Percentiles rank a stretch among this genome's conserved stretches.
Conservation (phyloP, 371 early-diverging fungal species). For the Mucor piriformis region DNA sequence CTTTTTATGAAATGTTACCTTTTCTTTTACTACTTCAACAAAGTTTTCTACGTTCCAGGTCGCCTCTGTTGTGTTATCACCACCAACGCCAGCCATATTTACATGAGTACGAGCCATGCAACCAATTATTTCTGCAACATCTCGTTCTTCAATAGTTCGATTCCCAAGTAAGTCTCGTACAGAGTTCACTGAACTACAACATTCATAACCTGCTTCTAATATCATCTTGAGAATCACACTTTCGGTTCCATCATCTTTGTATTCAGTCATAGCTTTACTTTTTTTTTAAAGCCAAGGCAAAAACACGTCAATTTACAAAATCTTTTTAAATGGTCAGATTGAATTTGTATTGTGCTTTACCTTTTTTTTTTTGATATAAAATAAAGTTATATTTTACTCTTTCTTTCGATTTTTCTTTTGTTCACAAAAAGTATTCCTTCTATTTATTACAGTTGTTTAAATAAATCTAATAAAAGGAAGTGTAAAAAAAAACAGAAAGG, state of each 20-base stretch:
- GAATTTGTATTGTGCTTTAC: background rate
- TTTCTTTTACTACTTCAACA: slow-evolving; percentile 54
- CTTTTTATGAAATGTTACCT: slow-evolving; percentile 37
- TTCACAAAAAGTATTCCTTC: too few species aligned
- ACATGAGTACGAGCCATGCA: slow-evolving; percentile 73
- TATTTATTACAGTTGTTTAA: too few species aligned
- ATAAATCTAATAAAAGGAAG: too few species aligned
- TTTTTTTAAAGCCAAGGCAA: background rate
- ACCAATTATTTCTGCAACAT: slow-evolving; percentile 72
- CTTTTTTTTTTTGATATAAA: background rate
- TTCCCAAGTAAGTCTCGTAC: slow-evolving; percentile 48
- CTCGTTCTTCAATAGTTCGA: slow-evolving; percentile 50
- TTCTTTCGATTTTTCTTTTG: background rate
- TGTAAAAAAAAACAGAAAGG: too few species aligned
- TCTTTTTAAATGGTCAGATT: background rate
- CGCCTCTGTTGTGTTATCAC: slow-evolving; percentile 19
- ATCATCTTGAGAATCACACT: slow-evolving; percentile 53
- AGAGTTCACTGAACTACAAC: slow-evolving; percentile 51
- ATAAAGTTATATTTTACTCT: slow-evolving; percentile 1
- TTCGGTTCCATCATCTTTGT: slow-evolving; percentile 36
- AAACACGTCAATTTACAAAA: slow-evolving; percentile 11
- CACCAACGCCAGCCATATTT: slow-evolving; percentile 55
- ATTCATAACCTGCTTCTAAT: slow-evolving; percentile 62
- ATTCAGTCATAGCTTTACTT: slow-evolving; percentile 12
- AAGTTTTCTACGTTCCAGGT: slow-evolving; percentile 76